A percentile compares a stretch with the other conserved stretches of the same genome.
Evolutionary conservation across 78 protist species (phyloP).

Genomic region (Chrysochromulina tobinii): DNA sequence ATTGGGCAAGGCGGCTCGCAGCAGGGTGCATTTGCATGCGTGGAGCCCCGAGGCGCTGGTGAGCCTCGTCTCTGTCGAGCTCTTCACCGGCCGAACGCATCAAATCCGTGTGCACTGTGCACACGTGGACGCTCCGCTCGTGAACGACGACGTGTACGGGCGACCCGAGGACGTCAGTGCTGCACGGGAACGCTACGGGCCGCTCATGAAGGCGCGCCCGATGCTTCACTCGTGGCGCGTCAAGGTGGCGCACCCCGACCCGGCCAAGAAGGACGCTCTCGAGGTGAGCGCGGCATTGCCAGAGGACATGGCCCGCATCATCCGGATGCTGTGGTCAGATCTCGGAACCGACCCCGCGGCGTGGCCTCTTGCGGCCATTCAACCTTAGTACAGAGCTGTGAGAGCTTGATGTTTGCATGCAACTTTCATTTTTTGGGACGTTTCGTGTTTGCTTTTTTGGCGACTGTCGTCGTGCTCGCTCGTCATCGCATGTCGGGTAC

Average conservation of each 20-base stretch:
- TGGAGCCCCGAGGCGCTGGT: not conserved
- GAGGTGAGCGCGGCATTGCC: not conserved
- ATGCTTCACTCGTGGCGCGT: too few species aligned
- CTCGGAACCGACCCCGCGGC: too few species aligned
- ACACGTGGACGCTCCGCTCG: not conserved
- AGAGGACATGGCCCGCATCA: not conserved
- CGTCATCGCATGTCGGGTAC: too few species aligned
- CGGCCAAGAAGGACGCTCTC: not conserved
- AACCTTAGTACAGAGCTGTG: too few species aligned
- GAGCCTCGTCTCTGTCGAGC: not conserved
- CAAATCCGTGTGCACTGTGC: slow-evolving; percentile 16
- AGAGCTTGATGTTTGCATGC: too few species aligned
- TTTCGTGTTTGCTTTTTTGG: too few species aligned
- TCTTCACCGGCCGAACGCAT: slow-evolving; percentile 7
- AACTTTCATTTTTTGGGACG: too few species aligned
- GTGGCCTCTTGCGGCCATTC: too few species aligned
- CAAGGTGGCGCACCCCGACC: not conserved
- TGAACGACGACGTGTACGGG: not conserved
- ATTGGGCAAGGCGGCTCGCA: not conserved
- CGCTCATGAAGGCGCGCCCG: too few species aligned
- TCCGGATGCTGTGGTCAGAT: not conserved
- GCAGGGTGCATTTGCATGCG: not conserved
- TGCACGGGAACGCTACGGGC: too few species aligned
- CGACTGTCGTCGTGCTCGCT: too few species aligned
- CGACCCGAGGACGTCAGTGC: too few species aligned